Conservation (phyloP, 192 early-diverging fungal species). For the Coemansia sp. region DNA sequence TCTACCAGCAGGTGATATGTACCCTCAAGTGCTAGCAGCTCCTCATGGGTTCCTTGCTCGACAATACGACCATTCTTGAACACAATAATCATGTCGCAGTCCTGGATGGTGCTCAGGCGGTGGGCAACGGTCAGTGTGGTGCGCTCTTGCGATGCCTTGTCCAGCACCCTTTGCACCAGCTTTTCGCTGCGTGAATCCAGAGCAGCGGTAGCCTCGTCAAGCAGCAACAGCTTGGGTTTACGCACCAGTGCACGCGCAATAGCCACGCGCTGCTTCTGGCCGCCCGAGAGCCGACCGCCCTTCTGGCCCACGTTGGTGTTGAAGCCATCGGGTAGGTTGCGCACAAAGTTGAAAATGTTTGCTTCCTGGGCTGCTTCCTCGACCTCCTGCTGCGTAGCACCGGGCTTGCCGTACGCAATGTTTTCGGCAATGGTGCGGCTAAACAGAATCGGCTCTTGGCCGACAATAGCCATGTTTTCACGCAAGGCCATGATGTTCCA, state of each 20-base stretch:
- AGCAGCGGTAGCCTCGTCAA: conserved; percentile 85
- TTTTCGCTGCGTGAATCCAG: conserved; percentile 80
- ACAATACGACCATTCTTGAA: conserved; percentile 61
- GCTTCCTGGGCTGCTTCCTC: conserved; percentile 55
- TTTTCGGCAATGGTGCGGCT: conserved; percentile 86
- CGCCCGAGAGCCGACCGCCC: conserved; percentile 62
- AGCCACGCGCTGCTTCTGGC: conserved; percentile 70
- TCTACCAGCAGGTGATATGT: conserved; percentile 62
- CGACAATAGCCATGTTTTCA: conserved; percentile 75
- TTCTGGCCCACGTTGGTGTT: conserved; percentile 70
- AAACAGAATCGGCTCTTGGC: conserved; percentile 91
- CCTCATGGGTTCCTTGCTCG: conserved; percentile 68
- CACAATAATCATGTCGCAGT: conserved; percentile 77
- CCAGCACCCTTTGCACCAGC: conserved; percentile 77
- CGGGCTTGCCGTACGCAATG: conserved; percentile 71
- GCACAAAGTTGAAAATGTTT: conserved; percentile 64
- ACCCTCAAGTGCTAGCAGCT: conserved; percentile 59
- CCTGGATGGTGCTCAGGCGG: conserved; percentile 79
- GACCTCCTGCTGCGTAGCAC: conserved; percentile 57
- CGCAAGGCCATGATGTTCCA: conserved; percentile 71
- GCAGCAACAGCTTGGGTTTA: conserved; percentile 67
- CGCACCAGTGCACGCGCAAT: conserved; percentile 69
- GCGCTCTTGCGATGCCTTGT: conserved; percentile 61
- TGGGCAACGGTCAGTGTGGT: conserved; percentile 77
- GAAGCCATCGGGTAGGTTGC: conserved; percentile 57